phyloP scores from a whole-genome alignment of 345 rosid species.

The Arabis hirsuta region DNA sequence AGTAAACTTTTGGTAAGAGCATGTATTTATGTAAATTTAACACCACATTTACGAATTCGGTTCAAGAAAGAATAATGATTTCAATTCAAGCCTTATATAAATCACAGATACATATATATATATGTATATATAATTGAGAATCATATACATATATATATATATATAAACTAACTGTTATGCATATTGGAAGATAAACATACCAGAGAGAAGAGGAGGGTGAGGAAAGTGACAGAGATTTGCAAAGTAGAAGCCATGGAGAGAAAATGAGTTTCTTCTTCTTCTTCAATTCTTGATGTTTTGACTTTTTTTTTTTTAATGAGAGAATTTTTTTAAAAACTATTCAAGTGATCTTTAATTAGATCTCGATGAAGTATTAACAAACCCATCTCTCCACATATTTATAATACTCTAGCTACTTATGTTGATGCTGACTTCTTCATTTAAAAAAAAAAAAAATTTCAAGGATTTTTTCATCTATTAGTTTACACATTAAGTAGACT shows the following conservation, averaged over 20 bases:
- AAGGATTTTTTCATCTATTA: neutral
- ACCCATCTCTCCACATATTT: conserved; percentile 28
- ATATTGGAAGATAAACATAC: conserved; percentile 16
- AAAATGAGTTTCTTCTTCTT: conserved; percentile 16
- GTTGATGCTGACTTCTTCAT: conserved; percentile 33
- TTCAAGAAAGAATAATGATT: conserved; percentile 2
- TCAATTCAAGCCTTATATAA: conserved; percentile 8
- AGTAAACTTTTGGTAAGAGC: neutral
- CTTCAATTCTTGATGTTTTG: conserved; percentile 4
- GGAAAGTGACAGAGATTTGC: conserved; percentile 20
- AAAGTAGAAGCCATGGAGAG: conserved; percentile 39
- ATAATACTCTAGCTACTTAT: conserved; percentile 16
- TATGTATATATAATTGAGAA: neutral
- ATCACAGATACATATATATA: neutral
- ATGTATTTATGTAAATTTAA: neutral
- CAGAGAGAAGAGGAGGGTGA: conserved; percentile 40
- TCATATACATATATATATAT: neutral
- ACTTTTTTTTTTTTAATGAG: conserved; percentile 3
- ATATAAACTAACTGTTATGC: neutral
- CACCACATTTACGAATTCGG: neutral
- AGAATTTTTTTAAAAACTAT: neutral
- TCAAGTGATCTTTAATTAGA: conserved; percentile 26
- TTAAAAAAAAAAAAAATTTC: neutral
- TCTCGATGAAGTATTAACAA: conserved; percentile 24
- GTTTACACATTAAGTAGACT: conserved; percentile 15